Conservation (phyloP, 805 yeast genomes). For the Metschnikowia orientalis region DNA sequence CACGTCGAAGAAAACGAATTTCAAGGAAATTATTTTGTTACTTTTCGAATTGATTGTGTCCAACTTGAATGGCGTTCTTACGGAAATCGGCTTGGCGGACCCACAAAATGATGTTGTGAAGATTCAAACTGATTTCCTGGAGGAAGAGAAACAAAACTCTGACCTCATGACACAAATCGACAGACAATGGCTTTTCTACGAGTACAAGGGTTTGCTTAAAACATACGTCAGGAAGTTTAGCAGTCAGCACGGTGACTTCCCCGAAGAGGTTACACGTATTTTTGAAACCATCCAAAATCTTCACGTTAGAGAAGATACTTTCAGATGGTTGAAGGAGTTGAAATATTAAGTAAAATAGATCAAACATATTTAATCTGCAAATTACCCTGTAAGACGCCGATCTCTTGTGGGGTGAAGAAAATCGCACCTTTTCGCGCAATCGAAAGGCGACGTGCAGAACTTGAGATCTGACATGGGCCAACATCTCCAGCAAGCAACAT, state of each 20-base stretch:
- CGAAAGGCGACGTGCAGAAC: no score
- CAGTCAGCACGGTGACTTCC: constrained; percentile 10
- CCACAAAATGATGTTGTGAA: constrained; percentile 16
- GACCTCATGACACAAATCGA: constrained; percentile 27
- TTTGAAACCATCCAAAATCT: constrained; percentile 13
- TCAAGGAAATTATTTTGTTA: constrained; percentile 18
- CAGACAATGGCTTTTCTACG: constrained; percentile 40
- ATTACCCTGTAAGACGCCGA: not conserved
- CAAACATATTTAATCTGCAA: no score
- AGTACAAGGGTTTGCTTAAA: constrained; percentile 39
- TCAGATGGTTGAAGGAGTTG: constrained; percentile 17
- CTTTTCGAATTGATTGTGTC: constrained; percentile 25
- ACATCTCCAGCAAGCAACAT: constrained; percentile 4
- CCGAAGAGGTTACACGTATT: constrained; percentile 13
- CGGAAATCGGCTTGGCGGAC: constrained; percentile 15
- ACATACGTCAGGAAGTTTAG: constrained; percentile 32
- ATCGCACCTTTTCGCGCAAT: no score
- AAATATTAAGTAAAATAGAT: constrained; percentile 5
- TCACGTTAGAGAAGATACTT: constrained; percentile 16
- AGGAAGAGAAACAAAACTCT: constrained; percentile 22
- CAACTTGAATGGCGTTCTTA: constrained; percentile 27
- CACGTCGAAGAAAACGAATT: constrained; percentile 17
- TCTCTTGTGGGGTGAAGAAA: no score
- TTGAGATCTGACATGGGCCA: not conserved
- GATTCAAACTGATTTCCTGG: constrained; percentile 26